Evolutionary conservation across 495 filamentous ascomycete species (phyloP).

Genomic region (Podospora pseudopauciseta): DNA sequence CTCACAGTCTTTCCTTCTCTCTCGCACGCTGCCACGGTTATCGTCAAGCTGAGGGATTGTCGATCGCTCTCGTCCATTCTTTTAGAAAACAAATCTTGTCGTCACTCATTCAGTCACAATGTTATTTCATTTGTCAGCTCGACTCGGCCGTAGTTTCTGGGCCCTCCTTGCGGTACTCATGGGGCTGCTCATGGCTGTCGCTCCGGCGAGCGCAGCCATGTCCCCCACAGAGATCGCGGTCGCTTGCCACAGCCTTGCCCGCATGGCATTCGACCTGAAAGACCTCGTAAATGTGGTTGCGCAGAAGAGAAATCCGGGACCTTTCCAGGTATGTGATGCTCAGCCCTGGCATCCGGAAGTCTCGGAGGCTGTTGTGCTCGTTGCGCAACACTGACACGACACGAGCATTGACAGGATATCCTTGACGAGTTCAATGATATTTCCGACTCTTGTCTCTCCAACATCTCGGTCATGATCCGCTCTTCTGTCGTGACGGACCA

Average conservation of each 20-base stretch:
- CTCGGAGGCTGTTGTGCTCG: not conserved
- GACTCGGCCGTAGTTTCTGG: not conserved
- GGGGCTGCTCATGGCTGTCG: slow-evolving; percentile 8
- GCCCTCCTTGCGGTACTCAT: slow-evolving; percentile 10
- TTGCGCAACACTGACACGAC: not conserved
- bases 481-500: slow-evolving; percentile 18
- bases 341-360: not conserved
- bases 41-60: slow-evolving; percentile 8
- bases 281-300: slow-evolving; percentile 21
- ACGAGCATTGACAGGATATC: slow-evolving; percentile 17
- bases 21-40: not conserved
- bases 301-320: slow-evolving; percentile 17
- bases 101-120: not conserved
- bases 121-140: slow-evolving; percentile 5
- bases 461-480: slow-evolving; percentile 27
- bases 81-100: not conserved
- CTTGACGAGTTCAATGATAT: slow-evolving; percentile 26
- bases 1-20: not conserved
- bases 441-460: slow-evolving; percentile 25
- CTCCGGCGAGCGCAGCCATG: slow-evolving; percentile 20
- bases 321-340: slow-evolving; percentile 19
- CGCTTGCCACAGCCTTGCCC: slow-evolving; percentile 25
- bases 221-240: slow-evolving; percentile 18
- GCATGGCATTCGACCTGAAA: slow-evolving; percentile 26
- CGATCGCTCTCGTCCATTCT: slow-evolving; percentile 17